Evolutionary conservation across 2,329 filamentous ascomycete genomes (phyloP).

Genomic region (Lasiodiplodia hormozganensis): DNA sequence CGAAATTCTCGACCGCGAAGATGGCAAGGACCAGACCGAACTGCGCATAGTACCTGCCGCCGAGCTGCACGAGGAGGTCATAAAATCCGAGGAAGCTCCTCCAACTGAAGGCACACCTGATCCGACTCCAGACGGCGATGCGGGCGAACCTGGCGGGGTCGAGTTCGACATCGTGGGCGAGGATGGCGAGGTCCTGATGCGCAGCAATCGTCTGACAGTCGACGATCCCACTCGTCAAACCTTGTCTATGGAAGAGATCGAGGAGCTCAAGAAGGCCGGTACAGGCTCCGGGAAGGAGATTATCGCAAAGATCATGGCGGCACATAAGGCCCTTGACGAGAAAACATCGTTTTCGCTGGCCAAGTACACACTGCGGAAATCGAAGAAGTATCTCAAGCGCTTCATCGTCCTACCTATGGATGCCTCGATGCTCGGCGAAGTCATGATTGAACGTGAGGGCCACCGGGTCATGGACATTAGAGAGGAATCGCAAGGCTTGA

Average conservation of each 20-base stretch:
- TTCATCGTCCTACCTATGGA: slow-evolving; percentile 89
- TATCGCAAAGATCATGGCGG: slow-evolving; percentile 89
- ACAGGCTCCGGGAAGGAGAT: slow-evolving; percentile 84
- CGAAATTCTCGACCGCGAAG: slow-evolving; percentile 77
- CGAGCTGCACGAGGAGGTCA: slow-evolving; percentile 81
- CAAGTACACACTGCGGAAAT: slow-evolving; percentile 95
- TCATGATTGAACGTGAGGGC: slow-evolving; percentile 82
- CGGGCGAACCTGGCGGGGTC: slow-evolving; percentile 37
- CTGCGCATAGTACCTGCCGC: slow-evolving; percentile 80
- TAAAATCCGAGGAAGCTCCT: slow-evolving; percentile 60
- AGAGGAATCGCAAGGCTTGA: slow-evolving; percentile 80
- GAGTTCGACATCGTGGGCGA: slow-evolving; percentile 57
- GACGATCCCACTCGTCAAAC: slow-evolving; percentile 75
- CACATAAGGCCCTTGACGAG: slow-evolving; percentile 87
- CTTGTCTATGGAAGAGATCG: slow-evolving; percentile 74
- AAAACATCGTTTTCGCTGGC: slow-evolving; percentile 93
- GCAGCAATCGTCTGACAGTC: slow-evolving; percentile 68
- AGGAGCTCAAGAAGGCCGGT: slow-evolving; percentile 73
- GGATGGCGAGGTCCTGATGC: slow-evolving; percentile 59
- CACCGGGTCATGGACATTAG: slow-evolving; percentile 83
- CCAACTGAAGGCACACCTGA: slow-evolving; percentile 36
- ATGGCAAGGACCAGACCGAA: slow-evolving; percentile 68
- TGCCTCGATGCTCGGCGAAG: slow-evolving; percentile 75
- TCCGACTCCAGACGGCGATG: slow-evolving; percentile 51
- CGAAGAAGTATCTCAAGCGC: slow-evolving; percentile 87